A percentile compares a stretch with the other conserved stretches of the same genome.
These are phyloP conservation scores for Paraurostyla sp. DNA, from an alignment of 73 alveolate genomes.

Conservation along the genomic window DNA sequence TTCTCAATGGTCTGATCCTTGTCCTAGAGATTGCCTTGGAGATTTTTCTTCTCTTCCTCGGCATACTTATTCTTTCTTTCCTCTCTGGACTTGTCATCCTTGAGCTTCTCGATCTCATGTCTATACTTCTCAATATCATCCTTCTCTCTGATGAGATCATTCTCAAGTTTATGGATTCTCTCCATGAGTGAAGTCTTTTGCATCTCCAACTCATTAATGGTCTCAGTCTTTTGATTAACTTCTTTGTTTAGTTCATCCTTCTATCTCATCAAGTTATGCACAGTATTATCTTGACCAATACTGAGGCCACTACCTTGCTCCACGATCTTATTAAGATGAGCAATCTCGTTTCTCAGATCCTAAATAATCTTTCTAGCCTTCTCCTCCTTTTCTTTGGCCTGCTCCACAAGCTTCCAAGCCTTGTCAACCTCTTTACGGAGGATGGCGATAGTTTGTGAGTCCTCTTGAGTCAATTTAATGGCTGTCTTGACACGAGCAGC, in stretches of 20 bases:
- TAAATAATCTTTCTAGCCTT: conserved; percentile 91
- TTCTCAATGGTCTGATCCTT: conserved; percentile 64
- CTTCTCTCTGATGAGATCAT: conserved; percentile 76
- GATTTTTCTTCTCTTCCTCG: conserved; percentile 80
- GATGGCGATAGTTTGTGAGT: conserved; percentile 86
- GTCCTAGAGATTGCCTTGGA: conserved; percentile 72
- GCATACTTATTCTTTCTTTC: conserved; percentile 77
- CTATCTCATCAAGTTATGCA: conserved; percentile 76
- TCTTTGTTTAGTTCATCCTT: conserved; percentile 78
- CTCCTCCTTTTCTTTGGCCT: conserved; percentile 90
- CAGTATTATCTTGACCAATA: conserved; percentile 87
- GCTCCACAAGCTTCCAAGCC: conserved; percentile 90
- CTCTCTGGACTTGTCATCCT: conserved; percentile 64
- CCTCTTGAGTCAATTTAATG: conserved; percentile 84
- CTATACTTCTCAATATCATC: conserved; percentile 76
- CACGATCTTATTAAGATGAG: conserved; percentile 79
- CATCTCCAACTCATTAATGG: conserved; percentile 61
- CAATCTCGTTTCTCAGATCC: conserved; percentile 85
- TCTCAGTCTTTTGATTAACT: conserved; percentile 70
- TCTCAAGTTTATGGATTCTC: conserved; percentile 69
- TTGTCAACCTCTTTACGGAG: conserved; percentile 92
- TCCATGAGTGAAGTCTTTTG: conserved; percentile 25
- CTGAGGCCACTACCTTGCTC: conserved; percentile 88
- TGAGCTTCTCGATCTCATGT: conserved; percentile 78
- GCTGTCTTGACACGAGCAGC: conserved; percentile 91